A percentile compares a stretch with the other conserved stretches of the same genome.
Conservation (phyloP, 2,329 filamentous ascomycete genomes). For the Bretziella fagacearum region DNA sequence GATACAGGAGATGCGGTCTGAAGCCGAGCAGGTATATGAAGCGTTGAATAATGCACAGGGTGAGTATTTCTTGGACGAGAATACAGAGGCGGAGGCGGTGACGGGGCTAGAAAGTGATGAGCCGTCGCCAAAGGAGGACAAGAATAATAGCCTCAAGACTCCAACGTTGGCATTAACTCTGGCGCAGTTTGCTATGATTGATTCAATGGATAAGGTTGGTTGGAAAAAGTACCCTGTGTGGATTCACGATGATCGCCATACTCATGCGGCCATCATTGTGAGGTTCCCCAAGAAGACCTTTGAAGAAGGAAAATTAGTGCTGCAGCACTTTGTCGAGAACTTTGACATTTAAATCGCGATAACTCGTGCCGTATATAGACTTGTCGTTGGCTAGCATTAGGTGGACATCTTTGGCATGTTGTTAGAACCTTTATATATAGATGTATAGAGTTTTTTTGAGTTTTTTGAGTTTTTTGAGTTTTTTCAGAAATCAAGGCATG, state of each 20-base stretch:
- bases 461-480: no score
- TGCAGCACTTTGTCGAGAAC: constrained; percentile 70
- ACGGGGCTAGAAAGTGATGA: background rate
- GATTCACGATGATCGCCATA: constrained; percentile 63
- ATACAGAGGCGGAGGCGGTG: constrained; percentile 18
- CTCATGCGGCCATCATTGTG: constrained; percentile 81
- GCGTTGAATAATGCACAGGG: constrained; percentile 50
- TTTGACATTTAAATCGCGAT: constrained; percentile 6
- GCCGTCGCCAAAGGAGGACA: background rate
- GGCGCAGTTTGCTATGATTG: constrained; percentile 73
- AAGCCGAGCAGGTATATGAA: constrained; percentile 64
- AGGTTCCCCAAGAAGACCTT: constrained; percentile 50
- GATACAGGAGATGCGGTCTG: constrained; percentile 56
- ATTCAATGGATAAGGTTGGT: constrained; percentile 49
- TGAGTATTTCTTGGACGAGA: constrained; percentile 52
- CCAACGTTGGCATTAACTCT: constrained; percentile 63
- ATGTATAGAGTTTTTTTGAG: background rate
- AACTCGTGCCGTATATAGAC: background rate
- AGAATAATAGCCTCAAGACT: constrained; percentile 20
- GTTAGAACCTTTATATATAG: no score
- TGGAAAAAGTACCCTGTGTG: constrained; percentile 53
- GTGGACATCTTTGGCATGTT: no score
- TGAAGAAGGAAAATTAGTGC: constrained; percentile 58
- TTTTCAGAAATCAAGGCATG: no score
- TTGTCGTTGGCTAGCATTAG: background rate